Base-by-base conservation (phyloP, 805 yeast species). In the Pichia californica region DNA sequence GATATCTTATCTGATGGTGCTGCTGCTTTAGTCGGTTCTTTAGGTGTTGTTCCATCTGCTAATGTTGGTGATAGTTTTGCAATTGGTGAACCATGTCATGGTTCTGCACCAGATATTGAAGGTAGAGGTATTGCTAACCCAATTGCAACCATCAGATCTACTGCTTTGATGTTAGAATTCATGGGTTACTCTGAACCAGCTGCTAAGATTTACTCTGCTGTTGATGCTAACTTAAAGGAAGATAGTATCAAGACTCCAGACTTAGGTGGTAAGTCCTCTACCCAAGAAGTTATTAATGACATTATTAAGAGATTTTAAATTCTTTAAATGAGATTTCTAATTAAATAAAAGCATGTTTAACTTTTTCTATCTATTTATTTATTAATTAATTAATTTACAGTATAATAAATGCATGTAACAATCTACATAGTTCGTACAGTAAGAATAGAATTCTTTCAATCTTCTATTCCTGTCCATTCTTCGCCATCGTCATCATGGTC, bases 1-100 rank as follows among this genome's bases (percentile, higher is more conserved):
- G 99, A 93, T 67, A 88, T 93, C 53, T 73, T 93, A 56, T 83
- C 94, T 52, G 98, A 89, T 63, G 98, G 97, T 69, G 98, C 98
- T 44, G 98, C 98, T 54, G 97, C 98, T 14, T 75, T 89, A 45
- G 96, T 91, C 46, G 99, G 99, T 40, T 91, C 98, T 26, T 77
- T 93, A 52, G 99, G 99, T 62, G 95, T 93, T 45, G 97, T 93
- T 45, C 98, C 99, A 58, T 83, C 95, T 43, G 98, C 98, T 48
- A 93, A 93, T 61, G 99, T 93, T 51, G 99, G 99, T 59, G 96
- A 88, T 62, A 69, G 74, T 63, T 91, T 93, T 62, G 97, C 94
- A 51, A 88, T 93, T 62, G 99, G 99, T 64, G 99, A 93, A 71
- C 99, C 99, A 62, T 89, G 97, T 63, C 99, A 93, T 69, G 99